Conservation (phyloP, 345 rosid species). For the Citrus mangshanensis region DNA sequence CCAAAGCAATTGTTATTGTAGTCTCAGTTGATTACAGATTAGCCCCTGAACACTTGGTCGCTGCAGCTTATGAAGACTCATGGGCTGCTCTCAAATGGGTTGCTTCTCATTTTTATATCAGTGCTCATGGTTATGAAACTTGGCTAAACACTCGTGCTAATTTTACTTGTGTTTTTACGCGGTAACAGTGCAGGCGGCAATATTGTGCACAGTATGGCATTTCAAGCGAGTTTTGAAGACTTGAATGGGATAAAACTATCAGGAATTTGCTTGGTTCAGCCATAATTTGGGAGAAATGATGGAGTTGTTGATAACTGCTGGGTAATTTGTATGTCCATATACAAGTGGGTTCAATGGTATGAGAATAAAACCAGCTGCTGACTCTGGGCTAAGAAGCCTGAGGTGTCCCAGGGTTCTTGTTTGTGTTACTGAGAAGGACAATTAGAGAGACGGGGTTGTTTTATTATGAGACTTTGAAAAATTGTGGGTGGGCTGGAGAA, state of each 20-base stretch:
- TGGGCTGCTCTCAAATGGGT: conserved; percentile 44
- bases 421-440: conserved; percentile 37
- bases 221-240: conserved; percentile 10
- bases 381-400: conserved; percentile 17
- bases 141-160: conserved; percentile 39
- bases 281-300: conserved; percentile 32
- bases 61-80: conserved; percentile 35
- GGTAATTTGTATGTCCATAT: conserved; percentile 21
- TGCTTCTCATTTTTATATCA: conserved; percentile 16
- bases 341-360: conserved; percentile 26
- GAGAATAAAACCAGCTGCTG: conserved; percentile 28
- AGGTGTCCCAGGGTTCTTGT: conserved; percentile 27
- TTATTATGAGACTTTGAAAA: conserved; percentile 27
- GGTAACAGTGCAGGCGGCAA: conserved; percentile 45
- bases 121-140: conserved; percentile 24
- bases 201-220: conserved; percentile 25
- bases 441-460: conserved; percentile 11
- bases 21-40: conserved; percentile 38
- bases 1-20: conserved; percentile 17
- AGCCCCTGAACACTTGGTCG: conserved; percentile 37
- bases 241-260: conserved; percentile 4
- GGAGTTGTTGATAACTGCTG: conserved; percentile 16
- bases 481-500: conserved; percentile 30
- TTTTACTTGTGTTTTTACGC: conserved; percentile 23
- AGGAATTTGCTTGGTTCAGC: conserved; percentile 34